Base-by-base conservation (phyloP, 208 protist genomes). In the Tritrichomonas musculus region DNA sequence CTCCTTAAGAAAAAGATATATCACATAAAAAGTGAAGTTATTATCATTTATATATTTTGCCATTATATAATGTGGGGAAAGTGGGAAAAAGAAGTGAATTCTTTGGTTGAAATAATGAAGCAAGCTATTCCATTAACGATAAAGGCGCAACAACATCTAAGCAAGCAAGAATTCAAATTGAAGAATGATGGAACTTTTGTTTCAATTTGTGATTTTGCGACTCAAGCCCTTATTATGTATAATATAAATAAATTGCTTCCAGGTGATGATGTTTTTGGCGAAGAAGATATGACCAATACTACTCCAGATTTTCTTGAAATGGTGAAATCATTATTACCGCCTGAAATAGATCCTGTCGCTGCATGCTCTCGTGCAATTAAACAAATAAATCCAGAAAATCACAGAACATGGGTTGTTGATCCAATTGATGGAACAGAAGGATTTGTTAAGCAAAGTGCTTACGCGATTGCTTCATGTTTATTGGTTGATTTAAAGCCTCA, bases 361-460 rank as follows among this genome's bases (percentile, higher is more conserved):
- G 47, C 14, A 2, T 57, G 47, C 39, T 39, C 8, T 2, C 0
- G 8, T 30, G 47, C 77, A 8, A 88, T 88, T 20, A 8, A 33
- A 20, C 25, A 49, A 33, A 53, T 53, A 1, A 49, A 14, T 11
- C 41, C 41, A 14, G 77, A 88, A 25, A 57, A 57, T 14, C 41
- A 88, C 47, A 13, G 77, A 3, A 47, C 57, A 11, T 88, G 77
- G 77, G 41, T 53, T 57, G 44, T 88, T 36, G 77, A 88, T 88
- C 77, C 77, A 60, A 88, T 88, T 57, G 77, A 88, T 36, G 77
- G 77, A 88, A 88, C 77, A 88, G 41, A 13, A 27, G 77, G 77
- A 33, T 88, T 88, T 39, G n/a, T 57, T 57, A n/a, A 25, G 2
- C 53, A 88, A 4, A 47, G 77, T 4, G 27, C 13, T 39, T 88